A percentile compares a stretch with the other conserved stretches of the same genome.
These are phyloP conservation scores for Acanthamoeba triangularis DNA, from an alignment of 208 protist genomes.

Conservation along the genomic window DNA sequence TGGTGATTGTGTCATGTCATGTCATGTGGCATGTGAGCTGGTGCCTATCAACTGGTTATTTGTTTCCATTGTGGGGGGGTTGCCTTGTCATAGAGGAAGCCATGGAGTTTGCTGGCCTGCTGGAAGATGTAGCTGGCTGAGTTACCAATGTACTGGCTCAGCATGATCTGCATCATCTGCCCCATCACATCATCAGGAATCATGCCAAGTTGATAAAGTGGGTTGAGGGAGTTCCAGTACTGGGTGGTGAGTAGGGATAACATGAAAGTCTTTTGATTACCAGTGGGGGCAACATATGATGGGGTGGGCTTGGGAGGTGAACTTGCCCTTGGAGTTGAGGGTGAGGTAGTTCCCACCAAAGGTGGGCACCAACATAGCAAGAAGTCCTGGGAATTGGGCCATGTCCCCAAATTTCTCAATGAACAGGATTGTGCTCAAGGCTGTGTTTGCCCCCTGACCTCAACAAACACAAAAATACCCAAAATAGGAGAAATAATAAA, in stretches of 20 bases:
- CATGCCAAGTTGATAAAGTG: background rate
- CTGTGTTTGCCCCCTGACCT: background rate
- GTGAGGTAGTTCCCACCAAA: slow-evolving; percentile 46
- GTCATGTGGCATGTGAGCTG: too few relatives aligned
- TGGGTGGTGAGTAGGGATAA: background rate
- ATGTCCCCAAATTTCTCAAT: background rate
- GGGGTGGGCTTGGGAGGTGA: background rate
- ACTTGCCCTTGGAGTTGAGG: slow-evolving; percentile 52
- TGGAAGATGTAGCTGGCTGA: background rate
- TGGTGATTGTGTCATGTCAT: too few relatives aligned
- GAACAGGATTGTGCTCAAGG: background rate
- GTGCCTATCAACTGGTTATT: too few relatives aligned
- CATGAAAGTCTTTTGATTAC: background rate
- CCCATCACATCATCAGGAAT: slow-evolving; percentile 2
- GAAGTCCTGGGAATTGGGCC: background rate
- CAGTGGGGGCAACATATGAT: background rate
- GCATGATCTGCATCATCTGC: slow-evolving; percentile 54
- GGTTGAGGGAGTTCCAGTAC: background rate
- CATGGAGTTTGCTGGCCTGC: background rate
- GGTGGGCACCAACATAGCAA: slow-evolving; percentile 7
- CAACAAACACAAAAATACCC: background rate
- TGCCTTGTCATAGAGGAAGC: background rate
- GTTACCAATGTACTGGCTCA: background rate
- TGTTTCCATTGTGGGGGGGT: too few relatives aligned
- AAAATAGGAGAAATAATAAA: too few relatives aligned